These are phyloP conservation scores for Ascochyta fabae DNA, from an alignment of 2,329 filamentous ascomycete genomes.

Conservation along the genomic window DNA sequence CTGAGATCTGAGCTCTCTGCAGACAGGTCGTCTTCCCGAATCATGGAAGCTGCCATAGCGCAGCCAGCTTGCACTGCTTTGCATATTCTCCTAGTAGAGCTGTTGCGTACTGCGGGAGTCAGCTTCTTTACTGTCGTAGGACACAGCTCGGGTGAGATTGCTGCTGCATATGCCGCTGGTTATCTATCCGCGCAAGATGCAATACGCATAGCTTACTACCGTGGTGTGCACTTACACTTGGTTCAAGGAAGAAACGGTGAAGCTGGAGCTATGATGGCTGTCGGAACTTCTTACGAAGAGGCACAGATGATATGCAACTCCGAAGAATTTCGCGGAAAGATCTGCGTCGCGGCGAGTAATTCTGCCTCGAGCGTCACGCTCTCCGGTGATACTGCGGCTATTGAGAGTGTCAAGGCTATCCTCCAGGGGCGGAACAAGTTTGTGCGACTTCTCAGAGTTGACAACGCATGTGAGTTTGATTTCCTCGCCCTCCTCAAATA, in stretches of 20 bases:
- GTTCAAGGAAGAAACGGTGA: background rate
- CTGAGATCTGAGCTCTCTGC: slow-evolving; percentile 20
- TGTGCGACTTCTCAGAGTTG: slow-evolving; percentile 50
- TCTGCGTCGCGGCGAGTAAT: slow-evolving; percentile 34
- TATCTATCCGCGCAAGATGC: slow-evolving; percentile 23
- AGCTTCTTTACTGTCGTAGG: slow-evolving; percentile 18
- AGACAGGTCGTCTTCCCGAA: background rate
- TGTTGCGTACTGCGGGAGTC: slow-evolving; percentile 24
- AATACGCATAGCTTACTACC: slow-evolving; percentile 21
- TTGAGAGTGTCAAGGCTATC: slow-evolving; percentile 37
- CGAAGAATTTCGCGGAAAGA: slow-evolving; percentile 16
- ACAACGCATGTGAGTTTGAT: slow-evolving; percentile 27
- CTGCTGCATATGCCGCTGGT: slow-evolving; percentile 32
- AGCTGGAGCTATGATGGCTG: slow-evolving; percentile 44
- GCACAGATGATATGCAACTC: background rate
- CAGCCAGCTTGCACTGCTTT: slow-evolving; percentile 35
- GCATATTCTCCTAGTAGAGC: slow-evolving; percentile 31
- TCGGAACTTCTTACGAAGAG: slow-evolving; percentile 16
- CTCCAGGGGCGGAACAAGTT: slow-evolving; percentile 47
- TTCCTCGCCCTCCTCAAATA: background rate
- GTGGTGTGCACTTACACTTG: slow-evolving; percentile 18
- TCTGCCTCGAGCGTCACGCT: slow-evolving; percentile 51
- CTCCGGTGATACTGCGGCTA: slow-evolving; percentile 52
- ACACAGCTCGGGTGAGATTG: slow-evolving; percentile 38
- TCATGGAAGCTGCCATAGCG: slow-evolving; percentile 20